phyloP scores from a whole-genome alignment of 148 eudicot genomes.

The Euryodendron excelsum region DNA sequence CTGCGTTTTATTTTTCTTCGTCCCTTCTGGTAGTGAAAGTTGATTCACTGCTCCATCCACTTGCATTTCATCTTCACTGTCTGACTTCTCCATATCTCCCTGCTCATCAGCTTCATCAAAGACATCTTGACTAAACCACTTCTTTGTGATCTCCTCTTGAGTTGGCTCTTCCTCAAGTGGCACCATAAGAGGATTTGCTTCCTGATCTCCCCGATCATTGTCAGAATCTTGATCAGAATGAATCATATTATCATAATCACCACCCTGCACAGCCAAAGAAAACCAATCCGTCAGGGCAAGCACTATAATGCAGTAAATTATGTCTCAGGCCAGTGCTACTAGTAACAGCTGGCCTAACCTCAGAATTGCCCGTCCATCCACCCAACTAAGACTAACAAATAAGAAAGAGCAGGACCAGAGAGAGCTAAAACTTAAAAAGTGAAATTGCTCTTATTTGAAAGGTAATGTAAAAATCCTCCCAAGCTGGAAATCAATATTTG shows the following conservation, averaged over 20 bases:
- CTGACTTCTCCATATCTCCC: slow-evolving; percentile 45
- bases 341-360: not conserved
- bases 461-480: not conserved
- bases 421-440: not conserved
- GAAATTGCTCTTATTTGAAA: not conserved
- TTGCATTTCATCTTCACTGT: slow-evolving; percentile 63
- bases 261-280: slow-evolving; percentile 29
- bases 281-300: not conserved
- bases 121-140: slow-evolving; percentile 77
- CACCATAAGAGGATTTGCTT: slow-evolving; percentile 82
- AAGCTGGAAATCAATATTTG: not conserved
- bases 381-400: not conserved
- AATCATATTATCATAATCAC: slow-evolving; percentile 33
- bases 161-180: slow-evolving; percentile 59
- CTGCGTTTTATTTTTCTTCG: slow-evolving; percentile 32
- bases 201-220: slow-evolving; percentile 44
- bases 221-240: slow-evolving; percentile 71
- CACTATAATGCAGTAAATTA: not conserved
- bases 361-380: not conserved
- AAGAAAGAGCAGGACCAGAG: not conserved
- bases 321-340: not conserved
- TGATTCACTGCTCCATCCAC: slow-evolving; percentile 32
- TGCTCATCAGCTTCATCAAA: slow-evolving; percentile 64
- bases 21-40: slow-evolving; percentile 21
- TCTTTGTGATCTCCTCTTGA: slow-evolving; percentile 58